Conservation (phyloP, 1,284 basidiomycete species). For the Peniophora sp. region DNA sequence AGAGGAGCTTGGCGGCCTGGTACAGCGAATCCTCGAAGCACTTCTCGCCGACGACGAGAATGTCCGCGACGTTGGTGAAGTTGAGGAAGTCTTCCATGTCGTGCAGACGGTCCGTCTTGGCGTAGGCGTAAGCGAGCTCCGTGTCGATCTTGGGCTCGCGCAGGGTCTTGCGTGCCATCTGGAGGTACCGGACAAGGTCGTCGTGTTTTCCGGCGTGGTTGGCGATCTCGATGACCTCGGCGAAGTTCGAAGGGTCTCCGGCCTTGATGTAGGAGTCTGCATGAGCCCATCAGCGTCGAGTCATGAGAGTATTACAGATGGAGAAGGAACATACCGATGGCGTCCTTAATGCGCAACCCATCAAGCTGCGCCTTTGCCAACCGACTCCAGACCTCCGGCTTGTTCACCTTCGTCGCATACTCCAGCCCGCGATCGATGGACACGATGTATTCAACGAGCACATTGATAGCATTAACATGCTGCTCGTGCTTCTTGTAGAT, state of each 20-base stretch:
- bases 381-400: slow-evolving; percentile 94
- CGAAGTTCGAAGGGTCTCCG: slow-evolving; percentile 92
- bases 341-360: slow-evolving; percentile 96
- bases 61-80: slow-evolving; percentile 99
- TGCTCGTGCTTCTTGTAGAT: slow-evolving; percentile 95
- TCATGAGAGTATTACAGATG: no score
- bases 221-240: slow-evolving; percentile 95
- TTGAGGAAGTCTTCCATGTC: slow-evolving; percentile 99
- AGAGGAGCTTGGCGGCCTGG: slow-evolving; percentile 93
- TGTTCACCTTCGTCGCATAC: slow-evolving; percentile 95
- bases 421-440: slow-evolving; percentile 96
- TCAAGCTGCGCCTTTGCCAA: slow-evolving; percentile 99
- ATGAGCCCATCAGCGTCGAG: slow-evolving; percentile 1
- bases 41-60: slow-evolving; percentile 95
- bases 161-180: slow-evolving; percentile 98
- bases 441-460: slow-evolving; percentile 97
- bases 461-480: slow-evolving; percentile 93
- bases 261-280: slow-evolving; percentile 98
- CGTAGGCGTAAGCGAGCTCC: slow-evolving; percentile 93
- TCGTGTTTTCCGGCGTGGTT: slow-evolving; percentile 97
- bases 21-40: slow-evolving; percentile 99
- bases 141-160: slow-evolving; percentile 99
- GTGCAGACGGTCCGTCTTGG: slow-evolving; percentile 93
- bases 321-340: slow-evolving; percentile 80
- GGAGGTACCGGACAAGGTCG: slow-evolving; percentile 94